Conservation (phyloP, 371 early-diverging fungal species). For the Lichtheimia corymbifera region DNA sequence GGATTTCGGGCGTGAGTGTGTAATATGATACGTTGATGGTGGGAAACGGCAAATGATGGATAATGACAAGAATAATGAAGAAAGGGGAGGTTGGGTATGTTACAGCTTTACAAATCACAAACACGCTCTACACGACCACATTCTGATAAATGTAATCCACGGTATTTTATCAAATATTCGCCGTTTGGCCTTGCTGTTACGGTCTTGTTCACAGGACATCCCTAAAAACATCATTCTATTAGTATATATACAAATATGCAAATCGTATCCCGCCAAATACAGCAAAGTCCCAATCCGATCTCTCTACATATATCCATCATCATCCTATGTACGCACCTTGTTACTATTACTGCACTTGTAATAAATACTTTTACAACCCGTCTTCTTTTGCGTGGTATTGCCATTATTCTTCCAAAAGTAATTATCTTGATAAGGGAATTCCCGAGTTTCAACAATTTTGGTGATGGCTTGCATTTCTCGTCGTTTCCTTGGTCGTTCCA, state of each 20-base stretch:
- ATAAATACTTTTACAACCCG: conserved; percentile 56
- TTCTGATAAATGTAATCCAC: conserved; percentile 59
- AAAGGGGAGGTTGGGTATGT: neutral
- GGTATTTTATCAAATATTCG: conserved; percentile 62
- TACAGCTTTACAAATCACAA: conserved; percentile 31
- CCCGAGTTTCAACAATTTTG: conserved; percentile 54
- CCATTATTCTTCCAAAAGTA: conserved; percentile 62
- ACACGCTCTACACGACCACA: conserved; percentile 53
- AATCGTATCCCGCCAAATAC: conserved; percentile 12
- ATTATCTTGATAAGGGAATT: conserved; percentile 42
- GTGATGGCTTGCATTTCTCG: conserved; percentile 59
- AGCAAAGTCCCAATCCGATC: conserved; percentile 12
- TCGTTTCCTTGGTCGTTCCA: conserved; percentile 40
- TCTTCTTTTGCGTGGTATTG: conserved; percentile 56
- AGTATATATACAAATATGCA: conserved; percentile 7
- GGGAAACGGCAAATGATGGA: too few relatives aligned
- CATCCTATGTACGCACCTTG: conserved; percentile 23
- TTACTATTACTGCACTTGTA: conserved; percentile 51
- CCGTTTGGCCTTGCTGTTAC: conserved; percentile 61
- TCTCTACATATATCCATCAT: neutral
- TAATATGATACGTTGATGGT: too few relatives aligned
- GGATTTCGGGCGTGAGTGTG: too few relatives aligned
- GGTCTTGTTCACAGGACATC: conserved; percentile 65
- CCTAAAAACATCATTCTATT: conserved; percentile 20
- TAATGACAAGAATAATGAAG: neutral